Percentiles rank a stretch among this genome's conserved stretches.
phyloP scores from a whole-genome alignment of 2,329 filamentous ascomycete species.

The Huntiella abstrusa region DNA sequence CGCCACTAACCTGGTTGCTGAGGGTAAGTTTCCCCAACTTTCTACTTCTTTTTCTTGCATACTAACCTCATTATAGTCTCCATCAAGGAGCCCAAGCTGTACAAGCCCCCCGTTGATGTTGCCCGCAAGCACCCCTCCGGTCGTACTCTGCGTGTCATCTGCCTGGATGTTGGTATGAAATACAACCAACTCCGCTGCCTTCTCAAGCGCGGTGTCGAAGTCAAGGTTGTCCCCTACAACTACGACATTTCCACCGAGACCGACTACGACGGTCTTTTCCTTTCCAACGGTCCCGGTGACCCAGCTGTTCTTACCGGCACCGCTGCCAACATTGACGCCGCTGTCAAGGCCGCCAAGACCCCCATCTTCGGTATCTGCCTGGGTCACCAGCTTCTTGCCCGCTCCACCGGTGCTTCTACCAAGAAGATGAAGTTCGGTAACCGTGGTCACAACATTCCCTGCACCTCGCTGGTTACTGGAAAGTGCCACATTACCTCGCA shows the following conservation, averaged over 20 bases:
- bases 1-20: conserved; percentile 74
- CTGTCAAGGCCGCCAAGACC: conserved; percentile 59
- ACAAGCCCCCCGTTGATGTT: conserved; percentile 51
- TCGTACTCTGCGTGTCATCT: conserved; percentile 69
- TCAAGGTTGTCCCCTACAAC: conserved; percentile 89
- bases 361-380: conserved; percentile 94
- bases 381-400: conserved; percentile 80
- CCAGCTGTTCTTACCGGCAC: conserved; percentile 69
- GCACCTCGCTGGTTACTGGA: conserved; percentile 85
- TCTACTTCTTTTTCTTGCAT: conserved; percentile 1
- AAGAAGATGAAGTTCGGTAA: conserved; percentile 99
- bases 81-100: conserved; percentile 68
- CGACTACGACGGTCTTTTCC: conserved; percentile 89
- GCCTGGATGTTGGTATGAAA: conserved; percentile 93
- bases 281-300: conserved; percentile 95
- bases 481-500: conserved; percentile 98
- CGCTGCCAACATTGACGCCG: conserved; percentile 57
- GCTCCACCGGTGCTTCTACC: conserved; percentile 70
- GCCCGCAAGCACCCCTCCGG: conserved; percentile 77
- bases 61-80: conserved; percentile 48
- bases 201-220: conserved; percentile 76
- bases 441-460: conserved; percentile 94
- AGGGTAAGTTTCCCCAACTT: conserved; percentile 48
- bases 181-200: conserved; percentile 95
- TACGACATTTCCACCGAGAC: conserved; percentile 67